Percentiles rank a stretch among this genome's conserved stretches.
Conservation (phyloP, 2,329 filamentous ascomycete species). For the Fusarium lateritium region DNA sequence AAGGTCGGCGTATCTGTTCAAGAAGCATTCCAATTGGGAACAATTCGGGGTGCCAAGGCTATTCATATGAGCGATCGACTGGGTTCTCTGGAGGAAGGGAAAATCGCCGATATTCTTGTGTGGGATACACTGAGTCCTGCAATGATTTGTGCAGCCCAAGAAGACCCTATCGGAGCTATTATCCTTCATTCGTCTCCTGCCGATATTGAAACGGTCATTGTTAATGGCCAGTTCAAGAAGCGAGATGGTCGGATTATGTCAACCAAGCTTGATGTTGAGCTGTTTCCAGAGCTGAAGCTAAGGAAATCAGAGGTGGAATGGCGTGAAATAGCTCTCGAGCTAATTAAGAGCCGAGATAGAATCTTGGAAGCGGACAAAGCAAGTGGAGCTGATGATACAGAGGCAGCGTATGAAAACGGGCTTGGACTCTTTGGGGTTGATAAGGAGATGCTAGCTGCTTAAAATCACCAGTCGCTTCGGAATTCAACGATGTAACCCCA, state of each 20-base stretch:
- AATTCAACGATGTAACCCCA: too few relatives aligned
- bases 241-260: not conserved
- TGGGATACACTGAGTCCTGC: slow-evolving; percentile 19
- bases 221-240: slow-evolving; percentile 23
- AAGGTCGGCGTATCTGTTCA: not conserved
- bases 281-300: not conserved
- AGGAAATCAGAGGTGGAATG: not conserved
- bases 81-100: slow-evolving; percentile 12
- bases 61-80: slow-evolving; percentile 9
- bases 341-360: slow-evolving; percentile 4
- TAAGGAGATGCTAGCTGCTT: not conserved
- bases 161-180: slow-evolving; percentile 13
- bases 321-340: slow-evolving; percentile 4
- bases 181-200: slow-evolving; percentile 8
- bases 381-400: not conserved
- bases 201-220: slow-evolving; percentile 12
- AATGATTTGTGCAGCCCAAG: slow-evolving; percentile 14
- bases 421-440: fast-evolving
- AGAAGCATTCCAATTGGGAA: slow-evolving; percentile 13
- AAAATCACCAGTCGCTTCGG: too few relatives aligned
- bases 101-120: slow-evolving; percentile 12
- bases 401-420: slow-evolving; percentile 2
- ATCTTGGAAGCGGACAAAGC: not conserved
- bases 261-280: not conserved
- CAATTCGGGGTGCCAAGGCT: slow-evolving; percentile 5